Evolutionary conservation across 371 early-diverging fungal species (phyloP), one percentile per base, ranked within the genome.

Genomic region (Rhizomucor miehei): DNA sequence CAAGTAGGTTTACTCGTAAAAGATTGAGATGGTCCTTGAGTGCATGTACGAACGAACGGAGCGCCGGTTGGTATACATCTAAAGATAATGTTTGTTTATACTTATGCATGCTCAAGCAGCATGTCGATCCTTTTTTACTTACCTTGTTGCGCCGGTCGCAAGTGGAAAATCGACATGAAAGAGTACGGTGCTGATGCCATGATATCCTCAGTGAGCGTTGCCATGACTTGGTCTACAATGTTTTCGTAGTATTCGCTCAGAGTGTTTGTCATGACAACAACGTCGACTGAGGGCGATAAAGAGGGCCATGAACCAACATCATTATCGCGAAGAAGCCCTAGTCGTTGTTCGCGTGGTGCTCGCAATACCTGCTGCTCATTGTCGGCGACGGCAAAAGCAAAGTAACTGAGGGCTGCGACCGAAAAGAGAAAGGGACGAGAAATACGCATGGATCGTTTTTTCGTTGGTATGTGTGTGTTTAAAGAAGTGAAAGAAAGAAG

Each of bases 211-310:
- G 65, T 65, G 17, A 54, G 40, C 6, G 60, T 57, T 16, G 57
- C 60, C 75, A 75, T 71, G 14, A 67, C 70, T 57, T 71, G 75
- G 49, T 75, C 70, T 6, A 71, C 70, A 17, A 75, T 69, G 21
- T 58, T 69, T 56, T 75, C 75, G 62, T 75, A 75, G 38, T 71
- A 75, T 40, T 71, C 75, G 58, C 65, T 63, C 5, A 57, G 34
- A 1, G 57, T 51, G 13, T 51, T 57, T 14, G 57, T 55, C n/a
- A 55, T 19, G 36, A 46, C 55, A 6, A 55, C 10, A 12, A 48
- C 48, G 25, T 55, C 55, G 20, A 55, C 46, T 0, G 47, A 48
- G 1, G 48, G 45, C 13, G 48, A 39, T 17, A 48, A 17, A 24
- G 43, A 17, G 45, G 46, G 35, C 5, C 19, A 37, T 19, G 8